A percentile compares a stretch with the other conserved stretches of the same genome.
phyloP scores from a whole-genome alignment of 192 early-diverging fungal species.

The Funneliformis mosseae region DNA sequence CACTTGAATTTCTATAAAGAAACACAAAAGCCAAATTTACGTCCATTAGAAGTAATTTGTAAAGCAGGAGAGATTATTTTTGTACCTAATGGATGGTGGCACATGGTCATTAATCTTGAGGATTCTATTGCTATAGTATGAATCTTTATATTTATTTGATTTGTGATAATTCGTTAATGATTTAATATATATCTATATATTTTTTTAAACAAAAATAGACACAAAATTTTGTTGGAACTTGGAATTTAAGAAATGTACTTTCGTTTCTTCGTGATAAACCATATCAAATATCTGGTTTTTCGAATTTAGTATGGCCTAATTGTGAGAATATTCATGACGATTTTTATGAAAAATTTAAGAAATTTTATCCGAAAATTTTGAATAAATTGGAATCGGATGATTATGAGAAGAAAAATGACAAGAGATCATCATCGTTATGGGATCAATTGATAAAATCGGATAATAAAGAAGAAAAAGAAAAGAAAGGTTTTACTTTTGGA shows the following conservation, averaged over 20 bases:
- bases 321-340: not conserved
- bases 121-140: constrained; percentile 60
- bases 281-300: constrained; percentile 55
- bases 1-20: constrained; percentile 62
- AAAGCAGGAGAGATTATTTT: constrained; percentile 69
- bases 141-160: not conserved
- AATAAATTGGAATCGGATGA: not conserved
- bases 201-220: constrained; percentile 38
- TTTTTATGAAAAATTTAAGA: constrained; percentile 8
- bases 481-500: constrained; percentile 3
- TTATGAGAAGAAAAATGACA: not conserved
- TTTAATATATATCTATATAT: not conserved
- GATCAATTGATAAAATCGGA: not conserved
- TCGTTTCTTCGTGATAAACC: constrained; percentile 50
- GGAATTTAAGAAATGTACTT: constrained; percentile 57
- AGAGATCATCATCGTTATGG: not conserved
- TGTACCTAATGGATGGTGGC: constrained; percentile 78
- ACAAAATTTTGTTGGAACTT: constrained; percentile 69
- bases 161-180: not conserved
- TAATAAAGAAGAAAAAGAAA: not conserved
- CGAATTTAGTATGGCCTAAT: not conserved
- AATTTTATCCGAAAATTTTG: constrained; percentile 13
- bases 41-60: constrained; percentile 65
- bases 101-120: constrained; percentile 71
- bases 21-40: constrained; percentile 42